Conservation (phyloP, 805 yeast genomes). For the Hemisphaericaspora nanyangensis region DNA sequence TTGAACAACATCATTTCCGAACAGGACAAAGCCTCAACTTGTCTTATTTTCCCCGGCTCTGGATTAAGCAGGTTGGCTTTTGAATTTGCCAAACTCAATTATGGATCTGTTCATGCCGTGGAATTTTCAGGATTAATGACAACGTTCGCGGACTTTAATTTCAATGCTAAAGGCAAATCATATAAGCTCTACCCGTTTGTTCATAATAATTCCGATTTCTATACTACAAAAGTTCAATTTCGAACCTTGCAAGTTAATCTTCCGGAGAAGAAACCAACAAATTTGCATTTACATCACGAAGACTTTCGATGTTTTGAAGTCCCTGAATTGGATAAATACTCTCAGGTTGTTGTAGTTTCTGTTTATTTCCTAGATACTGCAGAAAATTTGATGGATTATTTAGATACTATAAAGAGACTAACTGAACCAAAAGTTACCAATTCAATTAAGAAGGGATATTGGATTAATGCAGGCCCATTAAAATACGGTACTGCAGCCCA, state of each 20-base stretch:
- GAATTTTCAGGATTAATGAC: slow-evolving; percentile 79
- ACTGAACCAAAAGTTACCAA: slow-evolving; percentile 9
- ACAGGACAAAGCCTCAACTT: slow-evolving; percentile 33
- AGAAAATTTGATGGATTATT: slow-evolving; percentile 72
- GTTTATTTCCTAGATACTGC: slow-evolving; percentile 92
- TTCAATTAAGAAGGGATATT: slow-evolving; percentile 45
- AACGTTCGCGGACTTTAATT: slow-evolving; percentile 58
- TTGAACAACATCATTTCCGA: slow-evolving; percentile 30
- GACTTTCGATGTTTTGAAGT: slow-evolving; percentile 58
- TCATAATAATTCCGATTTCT: slow-evolving; percentile 45
- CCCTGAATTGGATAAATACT: slow-evolving; percentile 20
- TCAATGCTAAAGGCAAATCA: slow-evolving; percentile 14
- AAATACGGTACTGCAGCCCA: slow-evolving; percentile 85
- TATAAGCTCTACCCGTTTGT: slow-evolving; percentile 42
- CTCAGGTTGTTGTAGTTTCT: slow-evolving; percentile 53
- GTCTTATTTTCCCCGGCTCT: slow-evolving; percentile 78
- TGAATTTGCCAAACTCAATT: slow-evolving; percentile 43
- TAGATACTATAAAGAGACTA: slow-evolving; percentile 53
- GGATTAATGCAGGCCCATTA: slow-evolving; percentile 93
- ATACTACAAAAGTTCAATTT: slow-evolving; percentile 13
- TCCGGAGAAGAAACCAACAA: slow-evolving; percentile 37
- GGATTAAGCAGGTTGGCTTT: slow-evolving; percentile 80
- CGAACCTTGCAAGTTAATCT: slow-evolving; percentile 22
- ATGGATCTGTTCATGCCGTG: slow-evolving; percentile 58
- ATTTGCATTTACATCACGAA: slow-evolving; percentile 47